Percentiles rank a stretch among this genome's conserved stretches.
Conservation (phyloP, 441 rosid genomes). For the Eutrema salsugineum region DNA sequence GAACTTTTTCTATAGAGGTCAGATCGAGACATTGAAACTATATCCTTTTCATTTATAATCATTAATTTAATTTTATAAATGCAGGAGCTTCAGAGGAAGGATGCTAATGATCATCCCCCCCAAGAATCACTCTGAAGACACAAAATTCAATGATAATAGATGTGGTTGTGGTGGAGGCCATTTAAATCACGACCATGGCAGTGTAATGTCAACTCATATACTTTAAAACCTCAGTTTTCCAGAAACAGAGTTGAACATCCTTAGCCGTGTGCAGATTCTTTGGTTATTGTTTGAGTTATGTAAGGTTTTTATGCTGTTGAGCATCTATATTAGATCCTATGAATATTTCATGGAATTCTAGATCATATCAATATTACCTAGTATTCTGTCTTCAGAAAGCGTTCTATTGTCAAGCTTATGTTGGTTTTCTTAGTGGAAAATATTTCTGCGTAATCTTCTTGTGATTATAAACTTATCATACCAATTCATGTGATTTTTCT, state of each 20-base stretch:
- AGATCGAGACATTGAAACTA: conserved; percentile 14
- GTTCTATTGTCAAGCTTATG: not conserved
- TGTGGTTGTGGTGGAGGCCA: conserved; percentile 37
- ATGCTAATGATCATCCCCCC: conserved; percentile 30
- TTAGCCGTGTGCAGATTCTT: not conserved
- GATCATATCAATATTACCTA: too few relatives aligned
- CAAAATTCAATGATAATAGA: conserved; percentile 28
- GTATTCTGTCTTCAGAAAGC: not conserved
- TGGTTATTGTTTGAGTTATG: not conserved
- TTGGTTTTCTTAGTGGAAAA: not conserved
- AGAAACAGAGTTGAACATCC: not conserved
- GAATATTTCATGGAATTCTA: too few relatives aligned
- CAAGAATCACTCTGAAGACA: conserved; percentile 31
- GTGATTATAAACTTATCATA: conserved; percentile 8
- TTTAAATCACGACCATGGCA: conserved; percentile 41
- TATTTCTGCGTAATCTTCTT: not conserved
- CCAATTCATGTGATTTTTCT: conserved; percentile 1
- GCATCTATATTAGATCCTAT: not conserved
- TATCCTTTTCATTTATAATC: conserved; percentile 25
- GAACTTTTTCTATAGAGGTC: conserved; percentile 35
- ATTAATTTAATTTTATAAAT: conserved; percentile 42
- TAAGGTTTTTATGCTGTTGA: not conserved
- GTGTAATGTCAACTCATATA: conserved; percentile 47
- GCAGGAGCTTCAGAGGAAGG: conserved; percentile 60
- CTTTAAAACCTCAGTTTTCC: conserved; percentile 18